Evolutionary conservation across 768 basidiomycete species (phyloP).

Genomic region (Auricularia cornea): DNA sequence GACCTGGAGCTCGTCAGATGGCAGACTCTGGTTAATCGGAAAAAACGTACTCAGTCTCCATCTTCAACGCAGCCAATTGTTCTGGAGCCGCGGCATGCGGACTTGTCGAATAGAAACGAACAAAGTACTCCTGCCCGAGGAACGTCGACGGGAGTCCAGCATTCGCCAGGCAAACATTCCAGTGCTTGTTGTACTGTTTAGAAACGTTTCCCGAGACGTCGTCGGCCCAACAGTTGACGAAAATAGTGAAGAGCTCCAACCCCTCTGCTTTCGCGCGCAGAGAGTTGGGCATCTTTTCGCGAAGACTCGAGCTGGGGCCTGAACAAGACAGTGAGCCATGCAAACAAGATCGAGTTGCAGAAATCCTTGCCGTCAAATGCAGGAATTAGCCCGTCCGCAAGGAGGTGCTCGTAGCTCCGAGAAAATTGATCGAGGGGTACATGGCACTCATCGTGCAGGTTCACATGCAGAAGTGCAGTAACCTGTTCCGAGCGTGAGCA

Average conservation of each 20-base stretch:
- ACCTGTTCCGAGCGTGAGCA: too few species aligned
- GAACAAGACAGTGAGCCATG: too few species aligned
- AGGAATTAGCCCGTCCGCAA: too few species aligned
- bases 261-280: constrained; percentile 2
- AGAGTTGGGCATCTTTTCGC: constrained; percentile 5
- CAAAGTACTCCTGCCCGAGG: constrained; percentile 3
- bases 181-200: constrained; percentile 8
- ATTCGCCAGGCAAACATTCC: constrained; percentile 3
- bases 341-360: too few species aligned
- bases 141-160: not conserved
- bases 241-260: not conserved
- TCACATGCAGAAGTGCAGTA: too few species aligned
- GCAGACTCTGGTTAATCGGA: not conserved
- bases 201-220: constrained; percentile 11
- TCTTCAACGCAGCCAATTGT: not conserved
- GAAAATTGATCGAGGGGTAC: too few species aligned
- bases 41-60: too few species aligned
- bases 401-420: too few species aligned
- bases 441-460: too few species aligned
- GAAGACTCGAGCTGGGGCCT: not conserved
- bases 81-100: not conserved
- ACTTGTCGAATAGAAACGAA: not conserved
- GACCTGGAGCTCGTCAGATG: constrained; percentile 1
- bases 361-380: too few species aligned
- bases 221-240: constrained; percentile 5